These are phyloP conservation scores for Rhizopogon salebrosus DNA, from an alignment of 768 basidiomycete species.

Conservation along the genomic window DNA sequence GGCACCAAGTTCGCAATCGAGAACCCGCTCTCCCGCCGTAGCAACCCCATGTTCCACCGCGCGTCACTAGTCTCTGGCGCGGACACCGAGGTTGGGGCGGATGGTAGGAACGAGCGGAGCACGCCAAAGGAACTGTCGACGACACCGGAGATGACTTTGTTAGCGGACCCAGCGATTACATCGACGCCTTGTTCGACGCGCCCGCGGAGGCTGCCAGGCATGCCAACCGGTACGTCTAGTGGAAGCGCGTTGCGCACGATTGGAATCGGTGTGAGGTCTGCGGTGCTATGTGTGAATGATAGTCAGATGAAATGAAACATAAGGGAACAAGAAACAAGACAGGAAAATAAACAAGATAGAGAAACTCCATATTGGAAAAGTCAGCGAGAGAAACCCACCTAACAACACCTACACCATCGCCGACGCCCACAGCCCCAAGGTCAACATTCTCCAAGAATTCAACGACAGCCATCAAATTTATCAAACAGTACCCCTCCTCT, in stretches of 20 bases:
- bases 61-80: constrained; percentile 14
- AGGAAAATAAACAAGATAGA: constrained; percentile 3
- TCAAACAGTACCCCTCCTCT: constrained; percentile 88
- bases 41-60: constrained; percentile 54
- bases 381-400: constrained; percentile 37
- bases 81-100: constrained; percentile 19
- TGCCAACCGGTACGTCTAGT: constrained; percentile 43
- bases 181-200: constrained; percentile 79
- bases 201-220: constrained; percentile 56
- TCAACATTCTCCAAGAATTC: constrained; percentile 97
- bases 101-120: constrained; percentile 70
- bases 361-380: background rate
- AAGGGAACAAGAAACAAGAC: background rate
- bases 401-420: constrained; percentile 51
- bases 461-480: constrained; percentile 92
- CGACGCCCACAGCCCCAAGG: constrained; percentile 62
- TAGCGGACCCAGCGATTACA: constrained; percentile 76
- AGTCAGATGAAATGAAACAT: background rate
- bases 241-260: constrained; percentile 44
- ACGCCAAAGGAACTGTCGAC: constrained; percentile 90
- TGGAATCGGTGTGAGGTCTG: constrained; percentile 78
- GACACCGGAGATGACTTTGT: constrained; percentile 73
- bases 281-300: constrained; percentile 44
- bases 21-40: constrained; percentile 73
- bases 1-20: constrained; percentile 79